Percentiles rank a stretch among this genome's conserved stretches.
Conservation (phyloP, 352 stramenopile genomes). For the Phytophthora pluvialis region DNA sequence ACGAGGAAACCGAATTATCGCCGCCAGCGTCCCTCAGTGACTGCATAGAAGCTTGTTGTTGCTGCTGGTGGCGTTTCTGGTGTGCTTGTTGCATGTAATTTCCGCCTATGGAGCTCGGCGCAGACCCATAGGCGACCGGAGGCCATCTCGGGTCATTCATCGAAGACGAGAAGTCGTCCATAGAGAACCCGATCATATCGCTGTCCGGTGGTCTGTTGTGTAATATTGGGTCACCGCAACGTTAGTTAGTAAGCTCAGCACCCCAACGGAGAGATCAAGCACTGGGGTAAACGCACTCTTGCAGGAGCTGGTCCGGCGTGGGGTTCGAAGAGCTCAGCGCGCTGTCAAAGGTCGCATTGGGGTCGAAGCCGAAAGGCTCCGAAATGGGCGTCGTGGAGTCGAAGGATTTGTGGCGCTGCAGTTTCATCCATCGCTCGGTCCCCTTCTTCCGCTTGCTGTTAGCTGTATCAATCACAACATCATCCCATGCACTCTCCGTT, state of each 20-base stretch:
- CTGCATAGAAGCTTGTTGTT: conserved; percentile 24
- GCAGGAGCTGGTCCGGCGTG: conserved; percentile 49
- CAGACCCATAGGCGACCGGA: conserved; percentile 28
- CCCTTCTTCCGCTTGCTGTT: conserved; percentile 76
- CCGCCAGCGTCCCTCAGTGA: conserved; percentile 9
- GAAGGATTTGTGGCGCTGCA: conserved; percentile 64
- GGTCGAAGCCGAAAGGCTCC: conserved; percentile 28
- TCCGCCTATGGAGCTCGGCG: conserved; percentile 25
- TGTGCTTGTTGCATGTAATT: conserved; percentile 35
- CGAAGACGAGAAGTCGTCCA: conserved; percentile 66
- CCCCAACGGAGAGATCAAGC: background rate
- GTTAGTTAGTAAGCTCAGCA: conserved; percentile 11
- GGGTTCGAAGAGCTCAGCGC: conserved; percentile 38
- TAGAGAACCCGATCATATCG: conserved; percentile 75
- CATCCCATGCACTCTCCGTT: background rate
- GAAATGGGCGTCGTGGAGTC: conserved; percentile 64
- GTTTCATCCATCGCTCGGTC: conserved; percentile 68
- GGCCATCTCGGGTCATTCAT: conserved; percentile 50
- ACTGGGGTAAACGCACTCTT: conserved; percentile 52
- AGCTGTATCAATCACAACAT: conserved; percentile 21
- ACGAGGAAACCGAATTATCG: conserved; percentile 20
- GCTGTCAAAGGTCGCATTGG: conserved; percentile 25
- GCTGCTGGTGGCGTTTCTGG: conserved; percentile 26
- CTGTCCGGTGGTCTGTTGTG: conserved; percentile 41
- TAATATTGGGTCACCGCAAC: background rate